Conservation (phyloP, 345 rosid genomes). For the Populus davidiana region DNA sequence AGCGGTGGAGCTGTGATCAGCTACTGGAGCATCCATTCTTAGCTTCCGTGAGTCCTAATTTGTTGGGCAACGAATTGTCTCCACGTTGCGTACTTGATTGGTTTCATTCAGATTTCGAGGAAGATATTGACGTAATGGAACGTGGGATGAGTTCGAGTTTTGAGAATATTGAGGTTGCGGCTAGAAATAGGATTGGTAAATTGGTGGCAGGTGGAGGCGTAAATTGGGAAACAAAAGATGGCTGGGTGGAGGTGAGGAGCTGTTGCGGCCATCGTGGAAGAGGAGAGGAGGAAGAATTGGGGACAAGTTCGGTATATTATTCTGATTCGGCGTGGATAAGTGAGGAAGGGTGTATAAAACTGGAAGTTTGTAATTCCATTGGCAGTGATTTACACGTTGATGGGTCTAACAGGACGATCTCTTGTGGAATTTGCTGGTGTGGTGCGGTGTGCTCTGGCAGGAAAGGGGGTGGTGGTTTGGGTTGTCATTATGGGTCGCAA, state of each 20-base stretch:
- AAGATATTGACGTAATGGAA: constrained; percentile 10
- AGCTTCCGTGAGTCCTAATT: constrained; percentile 19
- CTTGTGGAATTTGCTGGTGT: neutral
- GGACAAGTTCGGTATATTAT: constrained; percentile 23
- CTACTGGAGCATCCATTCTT: constrained; percentile 65
- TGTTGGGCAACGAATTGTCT: constrained; percentile 36
- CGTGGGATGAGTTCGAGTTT: constrained; percentile 10
- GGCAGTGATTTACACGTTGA: neutral
- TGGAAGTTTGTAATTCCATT: neutral
- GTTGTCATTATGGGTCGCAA: constrained; percentile 20
- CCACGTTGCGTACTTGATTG: constrained; percentile 77
- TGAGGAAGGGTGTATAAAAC: constrained; percentile 12
- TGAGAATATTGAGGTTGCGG: constrained; percentile 1
- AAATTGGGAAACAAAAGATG: constrained; percentile 53
- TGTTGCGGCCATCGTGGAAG: neutral
- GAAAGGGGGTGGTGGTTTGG: neutral
- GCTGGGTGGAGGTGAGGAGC: constrained; percentile 24
- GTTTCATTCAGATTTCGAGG: constrained; percentile 43
- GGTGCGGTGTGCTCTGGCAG: neutral
- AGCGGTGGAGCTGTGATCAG: constrained; percentile 74
- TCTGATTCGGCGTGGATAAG: neutral
- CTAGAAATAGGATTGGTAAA: constrained; percentile 37
- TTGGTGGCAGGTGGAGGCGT: constrained; percentile 34
- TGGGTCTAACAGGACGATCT: neutral
- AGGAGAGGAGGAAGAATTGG: neutral